phyloP scores from a whole-genome alignment of 2,329 filamentous ascomycete species.

The Alternaria solani region DNA sequence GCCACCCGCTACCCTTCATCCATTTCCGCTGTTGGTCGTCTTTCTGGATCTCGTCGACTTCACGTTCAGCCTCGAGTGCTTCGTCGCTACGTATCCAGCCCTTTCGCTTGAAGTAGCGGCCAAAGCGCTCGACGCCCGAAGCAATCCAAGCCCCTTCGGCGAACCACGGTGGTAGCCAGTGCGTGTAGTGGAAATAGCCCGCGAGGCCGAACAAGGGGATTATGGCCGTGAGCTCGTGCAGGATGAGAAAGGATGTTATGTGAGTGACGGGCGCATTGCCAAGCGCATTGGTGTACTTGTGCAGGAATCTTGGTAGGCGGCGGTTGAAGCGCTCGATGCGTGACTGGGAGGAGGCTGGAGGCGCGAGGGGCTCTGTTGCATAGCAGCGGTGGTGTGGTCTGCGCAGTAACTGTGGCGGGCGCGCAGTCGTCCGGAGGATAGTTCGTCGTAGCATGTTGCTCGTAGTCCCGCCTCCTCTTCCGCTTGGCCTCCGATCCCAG shows the following conservation, averaged over 20 bases:
- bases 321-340: constrained; percentile 49
- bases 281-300: constrained; percentile 73
- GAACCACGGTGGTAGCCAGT: constrained; percentile 71
- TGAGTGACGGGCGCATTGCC: constrained; percentile 81
- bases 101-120: constrained; percentile 77
- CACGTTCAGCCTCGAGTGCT: constrained; percentile 54
- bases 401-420: constrained; percentile 5
- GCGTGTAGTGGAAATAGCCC: constrained; percentile 66
- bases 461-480: constrained; percentile 4
- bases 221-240: constrained; percentile 88
- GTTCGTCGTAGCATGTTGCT: constrained; percentile 22
- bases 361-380: constrained; percentile 23
- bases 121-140: constrained; percentile 76
- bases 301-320: constrained; percentile 69
- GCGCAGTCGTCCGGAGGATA: constrained; percentile 7
- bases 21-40: constrained; percentile 66
- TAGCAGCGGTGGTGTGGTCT: constrained; percentile 25
- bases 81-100: constrained; percentile 75
- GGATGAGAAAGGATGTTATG: constrained; percentile 82
- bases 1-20: constrained; percentile 57
- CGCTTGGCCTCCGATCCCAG: constrained; percentile 5
- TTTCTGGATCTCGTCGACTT: constrained; percentile 19
- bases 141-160: constrained; percentile 63
- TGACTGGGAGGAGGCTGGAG: constrained; percentile 34
- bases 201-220: constrained; percentile 65